Percentiles rank a stretch among this genome's conserved stretches.
Evolutionary conservation across 2,329 filamentous ascomycete genomes (phyloP).

Genomic region (Sporothrix phasma): DNA sequence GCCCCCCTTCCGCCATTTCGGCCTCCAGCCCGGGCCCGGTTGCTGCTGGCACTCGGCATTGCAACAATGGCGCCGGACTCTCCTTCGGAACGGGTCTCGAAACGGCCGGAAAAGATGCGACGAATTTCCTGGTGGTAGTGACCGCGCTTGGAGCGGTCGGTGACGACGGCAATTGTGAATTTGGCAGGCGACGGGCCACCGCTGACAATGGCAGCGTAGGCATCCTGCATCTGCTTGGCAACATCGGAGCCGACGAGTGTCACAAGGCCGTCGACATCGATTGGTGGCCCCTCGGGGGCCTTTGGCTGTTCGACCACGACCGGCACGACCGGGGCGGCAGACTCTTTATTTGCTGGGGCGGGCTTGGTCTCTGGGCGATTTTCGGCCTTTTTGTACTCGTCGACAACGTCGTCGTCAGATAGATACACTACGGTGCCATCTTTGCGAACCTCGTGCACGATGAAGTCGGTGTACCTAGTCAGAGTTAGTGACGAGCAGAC

Average conservation of each 20-base stretch:
- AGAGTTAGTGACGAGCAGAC: not conserved
- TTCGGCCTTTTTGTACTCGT: not conserved
- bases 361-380: not conserved
- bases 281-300: not conserved
- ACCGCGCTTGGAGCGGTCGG: conserved; percentile 37
- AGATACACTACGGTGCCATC: conserved; percentile 70
- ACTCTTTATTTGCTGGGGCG: not conserved
- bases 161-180: conserved; percentile 32
- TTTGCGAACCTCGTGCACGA: conserved; percentile 78
- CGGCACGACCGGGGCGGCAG: not conserved
- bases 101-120: conserved; percentile 64
- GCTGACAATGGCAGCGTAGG: conserved; percentile 30
- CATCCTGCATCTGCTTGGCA: conserved; percentile 31
- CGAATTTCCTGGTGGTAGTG: conserved; percentile 55
- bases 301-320: not conserved
- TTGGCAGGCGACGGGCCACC: conserved; percentile 24
- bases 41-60: conserved; percentile 11
- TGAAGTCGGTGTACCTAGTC: conserved; percentile 73
- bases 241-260: conserved; percentile 32
- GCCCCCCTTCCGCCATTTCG: conserved; percentile 15
- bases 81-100: conserved; percentile 61
- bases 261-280: conserved; percentile 23
- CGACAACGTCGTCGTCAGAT: conserved; percentile 21
- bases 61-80: conserved; percentile 53
- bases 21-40: conserved; percentile 14